phyloP scores from a whole-genome alignment of 768 basidiomycete genomes.

The Psilocybe subaeruginosa region DNA sequence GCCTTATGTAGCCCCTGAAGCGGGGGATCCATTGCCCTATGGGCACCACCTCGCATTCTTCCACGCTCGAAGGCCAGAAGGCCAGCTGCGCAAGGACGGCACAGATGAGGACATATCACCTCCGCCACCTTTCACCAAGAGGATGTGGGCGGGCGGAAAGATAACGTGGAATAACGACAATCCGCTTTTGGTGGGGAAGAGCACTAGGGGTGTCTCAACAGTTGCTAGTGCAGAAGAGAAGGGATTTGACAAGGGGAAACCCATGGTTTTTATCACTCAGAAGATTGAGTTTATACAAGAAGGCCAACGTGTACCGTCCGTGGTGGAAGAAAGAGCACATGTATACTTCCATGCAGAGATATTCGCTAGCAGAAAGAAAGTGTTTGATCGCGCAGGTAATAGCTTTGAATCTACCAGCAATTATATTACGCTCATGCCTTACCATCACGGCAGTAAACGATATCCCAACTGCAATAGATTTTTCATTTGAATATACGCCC shows the following conservation, averaged over 20 bases:
- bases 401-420: neutral
- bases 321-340: constrained; percentile 69
- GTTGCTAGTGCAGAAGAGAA: constrained; percentile 62
- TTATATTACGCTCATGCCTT: neutral
- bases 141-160: constrained; percentile 84
- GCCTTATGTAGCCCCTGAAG: constrained; percentile 43
- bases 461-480: constrained; percentile 51
- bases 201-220: constrained; percentile 48
- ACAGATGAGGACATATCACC: constrained; percentile 76
- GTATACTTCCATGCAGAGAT: constrained; percentile 50
- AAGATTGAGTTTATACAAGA: constrained; percentile 51
- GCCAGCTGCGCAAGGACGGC: constrained; percentile 62
- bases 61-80: constrained; percentile 64
- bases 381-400: constrained; percentile 47
- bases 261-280: constrained; percentile 80
- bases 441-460: constrained; percentile 44
- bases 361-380: constrained; percentile 28
- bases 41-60: constrained; percentile 81
- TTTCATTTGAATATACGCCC: constrained; percentile 70
- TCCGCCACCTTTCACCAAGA: constrained; percentile 69
- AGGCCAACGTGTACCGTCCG: constrained; percentile 46
- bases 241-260: constrained; percentile 61
- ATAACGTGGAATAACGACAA: constrained; percentile 59
- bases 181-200: constrained; percentile 57
- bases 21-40: constrained; percentile 47